Conservation (phyloP, 371 early-diverging fungal species). For the Nosema muscidifuracis region DNA sequence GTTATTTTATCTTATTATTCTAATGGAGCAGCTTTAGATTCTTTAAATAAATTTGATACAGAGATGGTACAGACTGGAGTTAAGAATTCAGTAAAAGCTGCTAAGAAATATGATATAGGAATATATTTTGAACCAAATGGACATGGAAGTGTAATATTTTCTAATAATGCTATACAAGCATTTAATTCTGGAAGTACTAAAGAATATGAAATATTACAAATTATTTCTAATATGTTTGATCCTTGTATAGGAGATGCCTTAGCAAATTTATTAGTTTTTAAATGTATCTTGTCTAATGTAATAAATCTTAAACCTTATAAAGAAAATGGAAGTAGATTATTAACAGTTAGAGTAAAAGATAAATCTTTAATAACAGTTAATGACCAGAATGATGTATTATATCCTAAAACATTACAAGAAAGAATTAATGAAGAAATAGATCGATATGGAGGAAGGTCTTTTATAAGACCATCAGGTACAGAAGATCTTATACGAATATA, state of each 20-base stretch:
- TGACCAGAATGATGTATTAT: conserved; percentile 78
- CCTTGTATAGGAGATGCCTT: conserved; percentile 87
- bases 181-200: background rate
- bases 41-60: conserved; percentile 38
- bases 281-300: conserved; percentile 71
- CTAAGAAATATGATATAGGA: conserved; percentile 87
- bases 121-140: conserved; percentile 99
- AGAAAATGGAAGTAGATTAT: conserved; percentile 67
- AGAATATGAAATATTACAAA: conserved; percentile 25
- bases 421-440: conserved; percentile 73
- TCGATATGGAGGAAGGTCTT: conserved; percentile 58
- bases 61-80: conserved; percentile 82
- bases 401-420: conserved; percentile 77
- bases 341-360: conserved; percentile 76
- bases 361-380: conserved; percentile 66
- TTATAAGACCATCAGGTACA: conserved; percentile 85
- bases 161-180: conserved; percentile 66
- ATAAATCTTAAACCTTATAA: conserved; percentile 27
- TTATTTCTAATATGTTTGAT: conserved; percentile 42
- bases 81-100: conserved; percentile 95
- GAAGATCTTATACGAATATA: conserved; percentile 97
- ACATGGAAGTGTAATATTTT: conserved; percentile 95
- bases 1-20: conserved; percentile 56
- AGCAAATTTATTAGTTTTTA: conserved; percentile 86
- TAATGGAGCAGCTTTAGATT: conserved; percentile 51